These are phyloP conservation scores for Hypoxylon sp. DNA, from an alignment of 2,329 filamentous ascomycete genomes.

Conservation along the genomic window DNA sequence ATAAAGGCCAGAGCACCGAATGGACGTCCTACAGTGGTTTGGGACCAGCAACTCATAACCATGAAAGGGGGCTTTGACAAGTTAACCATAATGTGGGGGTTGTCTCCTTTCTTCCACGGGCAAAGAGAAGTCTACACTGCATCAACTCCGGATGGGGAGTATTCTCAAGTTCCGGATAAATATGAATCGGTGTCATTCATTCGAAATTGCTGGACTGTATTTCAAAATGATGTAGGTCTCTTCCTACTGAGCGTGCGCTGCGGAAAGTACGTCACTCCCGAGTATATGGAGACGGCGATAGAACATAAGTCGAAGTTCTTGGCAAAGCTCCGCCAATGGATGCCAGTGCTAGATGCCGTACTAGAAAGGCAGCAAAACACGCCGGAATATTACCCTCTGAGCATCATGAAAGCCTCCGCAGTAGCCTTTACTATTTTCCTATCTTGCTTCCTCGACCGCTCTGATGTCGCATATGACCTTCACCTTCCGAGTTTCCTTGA, in stretches of 20 bases:
- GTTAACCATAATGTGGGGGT: constrained; percentile 43
- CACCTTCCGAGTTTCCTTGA: constrained; percentile 42
- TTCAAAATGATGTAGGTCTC: constrained; percentile 44
- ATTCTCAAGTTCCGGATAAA: constrained; percentile 28
- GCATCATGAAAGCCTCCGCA: constrained; percentile 39
- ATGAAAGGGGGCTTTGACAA: constrained; percentile 46
- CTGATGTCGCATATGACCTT: constrained; percentile 44
- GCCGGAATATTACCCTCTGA: constrained; percentile 21
- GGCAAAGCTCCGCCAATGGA: constrained; percentile 38
- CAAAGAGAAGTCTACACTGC: constrained; percentile 20
- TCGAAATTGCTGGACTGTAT: constrained; percentile 41
- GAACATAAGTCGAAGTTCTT: constrained; percentile 36
- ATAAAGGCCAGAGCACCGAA: constrained; percentile 12
- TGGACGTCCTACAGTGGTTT: constrained; percentile 27
- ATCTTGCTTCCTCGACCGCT: constrained; percentile 43
- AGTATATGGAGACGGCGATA: constrained; percentile 21
- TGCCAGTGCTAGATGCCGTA: constrained; percentile 33
- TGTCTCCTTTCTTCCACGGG: constrained; percentile 47
- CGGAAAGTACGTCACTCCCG: constrained; percentile 22
- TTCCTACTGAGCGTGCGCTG: constrained; percentile 45
- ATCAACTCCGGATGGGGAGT: neutral
- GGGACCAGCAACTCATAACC: constrained; percentile 35
- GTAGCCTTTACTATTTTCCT: constrained; percentile 41
- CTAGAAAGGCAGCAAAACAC: constrained; percentile 31
- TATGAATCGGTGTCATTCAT: constrained; percentile 33